phyloP scores from a whole-genome alignment of 129 eudicot species.

The Artemisia argyi region DNA sequence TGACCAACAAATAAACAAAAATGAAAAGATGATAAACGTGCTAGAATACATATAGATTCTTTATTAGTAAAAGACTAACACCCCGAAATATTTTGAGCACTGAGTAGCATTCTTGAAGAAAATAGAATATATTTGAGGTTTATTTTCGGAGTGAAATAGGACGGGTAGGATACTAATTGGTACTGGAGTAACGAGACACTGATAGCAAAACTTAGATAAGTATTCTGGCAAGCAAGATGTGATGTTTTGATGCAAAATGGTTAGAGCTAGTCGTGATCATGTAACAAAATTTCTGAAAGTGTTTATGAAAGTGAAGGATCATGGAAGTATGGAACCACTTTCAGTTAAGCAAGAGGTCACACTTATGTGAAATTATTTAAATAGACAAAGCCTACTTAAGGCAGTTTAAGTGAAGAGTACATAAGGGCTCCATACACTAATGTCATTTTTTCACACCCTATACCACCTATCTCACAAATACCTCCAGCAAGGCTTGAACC shows the following conservation, averaged over 20 bases:
- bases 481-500: too few species aligned
- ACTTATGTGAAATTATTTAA: not conserved
- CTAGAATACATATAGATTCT: not conserved
- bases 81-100: not conserved
- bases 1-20: not conserved
- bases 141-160: not conserved
- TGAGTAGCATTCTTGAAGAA: not conserved
- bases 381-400: not conserved
- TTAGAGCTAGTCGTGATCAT: too few species aligned
- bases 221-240: not conserved
- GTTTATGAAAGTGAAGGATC: too few species aligned
- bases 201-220: not conserved
- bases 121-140: not conserved
- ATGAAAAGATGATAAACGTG: slow-evolving; percentile 6
- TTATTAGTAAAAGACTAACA: not conserved
- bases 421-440: not conserved
- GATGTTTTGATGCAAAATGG: too few species aligned
- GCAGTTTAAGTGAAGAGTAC: not conserved
- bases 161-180: not conserved
- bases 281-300: not conserved
- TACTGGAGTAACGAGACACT: not conserved
- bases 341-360: not conserved
- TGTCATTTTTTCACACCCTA: too few species aligned
- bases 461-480: too few species aligned
- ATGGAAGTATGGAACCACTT: too few species aligned